Evolutionary conservation across 495 filamentous ascomycete species (phyloP), one percentile per base, ranked within the genome.

Genomic region (Pyronema omphalodes): DNA sequence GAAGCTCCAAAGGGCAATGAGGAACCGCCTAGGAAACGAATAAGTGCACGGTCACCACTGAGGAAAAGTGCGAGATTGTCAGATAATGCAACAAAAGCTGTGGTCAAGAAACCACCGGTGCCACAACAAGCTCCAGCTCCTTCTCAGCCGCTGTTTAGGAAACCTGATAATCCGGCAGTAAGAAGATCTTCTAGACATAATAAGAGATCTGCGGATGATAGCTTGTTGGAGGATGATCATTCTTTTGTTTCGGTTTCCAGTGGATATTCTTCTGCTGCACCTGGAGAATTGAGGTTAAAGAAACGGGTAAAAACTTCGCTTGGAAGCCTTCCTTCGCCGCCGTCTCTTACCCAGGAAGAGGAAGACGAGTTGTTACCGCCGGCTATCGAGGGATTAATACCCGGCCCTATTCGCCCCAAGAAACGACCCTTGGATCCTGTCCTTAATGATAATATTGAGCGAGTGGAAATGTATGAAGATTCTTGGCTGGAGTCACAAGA

Each of bases 401-500:
- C 49, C 36, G 37, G 52, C 9, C 8, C 35, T 9, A n/a, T 34
- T 17, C 18, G 29, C 8, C 19, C 47, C 6, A 54, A 35, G 40
- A 46, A 44, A 34, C 52, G 52, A 33, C 39, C 66, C 5, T 65
- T 73, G 43, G 80, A 77, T 57, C 74, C 77, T 7, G 56, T 79
- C 37, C 66, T 82, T 9, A 54, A 63, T 0, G 76, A 83, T 53
- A 69, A 79, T 55, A 70, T 82, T 23, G 58, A 67, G 0, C 71
- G 73, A 34, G 68, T 77, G 17, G 71, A 75, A 52, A 68, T 83
- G 60, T 83, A 82, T 58, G 78, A 82, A 57, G 79, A 82, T 17
- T 66, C 75, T 46, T 83, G 79, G 80, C 75, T 83, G 35, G 68
- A 67, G 11, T 71, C 81, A 53, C 77, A 82, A 57, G 80, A 84